Evolutionary conservation across 1,139 yeast species (phyloP).

Genomic region (Meyerozyma smithsonii): DNA sequence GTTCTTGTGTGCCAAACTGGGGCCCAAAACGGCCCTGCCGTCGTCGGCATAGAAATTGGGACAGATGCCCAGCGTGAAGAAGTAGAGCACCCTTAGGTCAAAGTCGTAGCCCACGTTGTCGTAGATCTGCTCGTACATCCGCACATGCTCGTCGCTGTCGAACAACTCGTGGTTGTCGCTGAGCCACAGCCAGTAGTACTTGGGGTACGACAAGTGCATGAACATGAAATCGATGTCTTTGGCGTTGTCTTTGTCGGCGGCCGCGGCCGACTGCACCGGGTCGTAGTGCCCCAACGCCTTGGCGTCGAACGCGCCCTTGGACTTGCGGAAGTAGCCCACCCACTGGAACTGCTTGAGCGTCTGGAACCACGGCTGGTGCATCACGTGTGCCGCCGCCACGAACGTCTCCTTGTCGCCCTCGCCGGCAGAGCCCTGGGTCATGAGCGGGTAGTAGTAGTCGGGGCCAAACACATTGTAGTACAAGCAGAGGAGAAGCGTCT

Average conservation of each 20-base stretch:
- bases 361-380: slow-evolving; percentile 49
- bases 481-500: slow-evolving; percentile 47
- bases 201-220: slow-evolving; percentile 68
- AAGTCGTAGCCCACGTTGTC: slow-evolving; percentile 48
- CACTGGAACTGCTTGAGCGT: slow-evolving; percentile 46
- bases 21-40: slow-evolving; percentile 6
- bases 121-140: slow-evolving; percentile 43
- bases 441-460: slow-evolving; percentile 50
- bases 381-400: slow-evolving; percentile 56
- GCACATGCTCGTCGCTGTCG: slow-evolving; percentile 26
- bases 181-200: slow-evolving; percentile 48
- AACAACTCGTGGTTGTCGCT: slow-evolving; percentile 33
- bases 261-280: slow-evolving; percentile 30
- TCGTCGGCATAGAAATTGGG: slow-evolving; percentile 17
- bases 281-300: slow-evolving; percentile 62
- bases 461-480: slow-evolving; percentile 64
- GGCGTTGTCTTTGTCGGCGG: slow-evolving; percentile 18
- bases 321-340: slow-evolving; percentile 46
- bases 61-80: slow-evolving; percentile 20
- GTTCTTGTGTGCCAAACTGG: not conserved
- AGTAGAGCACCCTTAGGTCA: slow-evolving; percentile 39
- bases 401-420: slow-evolving; percentile 72
- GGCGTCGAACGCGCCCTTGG: slow-evolving; percentile 34
- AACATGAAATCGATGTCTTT: slow-evolving; percentile 33
- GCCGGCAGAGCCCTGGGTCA: slow-evolving; percentile 67